Evolutionary conservation across 208 protist species (phyloP).

Genomic region (Leishmania lainsoni): DNA sequence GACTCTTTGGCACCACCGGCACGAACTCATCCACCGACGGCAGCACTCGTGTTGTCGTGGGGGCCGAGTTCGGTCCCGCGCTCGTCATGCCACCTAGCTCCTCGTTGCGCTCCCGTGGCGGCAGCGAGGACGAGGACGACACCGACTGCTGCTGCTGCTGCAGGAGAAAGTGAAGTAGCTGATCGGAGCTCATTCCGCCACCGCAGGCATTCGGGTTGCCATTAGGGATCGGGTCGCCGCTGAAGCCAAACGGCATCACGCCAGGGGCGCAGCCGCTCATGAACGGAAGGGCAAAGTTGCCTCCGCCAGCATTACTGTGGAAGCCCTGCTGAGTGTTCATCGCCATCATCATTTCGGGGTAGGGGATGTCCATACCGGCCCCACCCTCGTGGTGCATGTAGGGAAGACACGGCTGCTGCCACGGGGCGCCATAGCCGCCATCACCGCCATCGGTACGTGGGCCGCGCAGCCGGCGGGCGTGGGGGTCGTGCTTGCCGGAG

Average conservation of each 20-base stretch:
- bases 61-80: constrained; percentile 3
- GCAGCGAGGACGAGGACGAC: not conserved
- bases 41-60: constrained; percentile 25
- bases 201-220: constrained; percentile 6
- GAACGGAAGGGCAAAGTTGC: not conserved
- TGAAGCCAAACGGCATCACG: constrained; percentile 18
- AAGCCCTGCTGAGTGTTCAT: constrained; percentile 11
- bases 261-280: constrained; percentile 4
- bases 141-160: constrained; percentile 24
- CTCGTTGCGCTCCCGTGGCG: constrained; percentile 1
- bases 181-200: constrained; percentile 19
- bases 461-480: not conserved
- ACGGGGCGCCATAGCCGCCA: constrained; percentile 8
- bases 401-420: constrained; percentile 17
- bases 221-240: not conserved
- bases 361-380: constrained; percentile 2
- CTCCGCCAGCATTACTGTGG: not conserved
- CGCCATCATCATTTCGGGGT: constrained; percentile 10
- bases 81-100: not conserved
- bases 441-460: constrained; percentile 9
- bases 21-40: constrained; percentile 82
- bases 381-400: not conserved
- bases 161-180: constrained; percentile 32
- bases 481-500: not conserved
- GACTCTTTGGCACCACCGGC: constrained; percentile 42